A percentile compares a stretch with the other conserved stretches of the same genome.
Conservation (phyloP, 768 basidiomycete species). For the Suillus cothurnatus region DNA sequence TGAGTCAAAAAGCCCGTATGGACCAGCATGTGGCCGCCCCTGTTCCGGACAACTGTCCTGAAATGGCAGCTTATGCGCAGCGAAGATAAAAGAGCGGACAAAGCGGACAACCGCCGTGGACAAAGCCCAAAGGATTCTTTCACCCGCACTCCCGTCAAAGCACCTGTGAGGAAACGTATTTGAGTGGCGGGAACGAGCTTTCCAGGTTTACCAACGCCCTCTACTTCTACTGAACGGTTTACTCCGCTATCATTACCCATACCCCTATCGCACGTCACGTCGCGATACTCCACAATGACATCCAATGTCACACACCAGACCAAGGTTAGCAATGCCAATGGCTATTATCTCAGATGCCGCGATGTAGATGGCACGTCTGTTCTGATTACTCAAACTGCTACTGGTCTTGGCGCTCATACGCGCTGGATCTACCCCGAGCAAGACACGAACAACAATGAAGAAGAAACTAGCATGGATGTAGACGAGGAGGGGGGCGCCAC, state of each 20-base stretch:
- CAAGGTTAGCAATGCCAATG: neutral
- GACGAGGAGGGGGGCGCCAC: constrained; percentile 18
- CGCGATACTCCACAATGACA: neutral
- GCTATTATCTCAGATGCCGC: constrained; percentile 14
- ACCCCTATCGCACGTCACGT: constrained; percentile 5
- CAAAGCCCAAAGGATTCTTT: constrained; percentile 20
- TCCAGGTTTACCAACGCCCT: constrained; percentile 1
- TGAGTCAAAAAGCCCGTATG: constrained; percentile 24
- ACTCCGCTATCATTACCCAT: neutral
- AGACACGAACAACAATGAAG: constrained; percentile 11
- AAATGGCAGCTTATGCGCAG: constrained; percentile 21
- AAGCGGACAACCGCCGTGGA: constrained; percentile 21
- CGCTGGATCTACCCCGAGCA: constrained; percentile 14
- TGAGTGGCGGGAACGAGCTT: constrained; percentile 19
- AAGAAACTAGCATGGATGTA: constrained; percentile 12
- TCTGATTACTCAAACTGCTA: constrained; percentile 14
- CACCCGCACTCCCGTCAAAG: constrained; percentile 21
- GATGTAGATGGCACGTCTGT: constrained; percentile 16
- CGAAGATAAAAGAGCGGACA: constrained; percentile 16
- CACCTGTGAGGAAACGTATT: constrained; percentile 18
- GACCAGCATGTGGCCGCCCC: constrained; percentile 15
- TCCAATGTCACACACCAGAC: constrained; percentile 5
- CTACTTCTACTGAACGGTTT: neutral
- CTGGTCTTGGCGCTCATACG: constrained; percentile 15
- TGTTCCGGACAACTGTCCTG: constrained; percentile 17